Conservation (phyloP, 2,329 filamentous ascomycete genomes). For the Blastomyces gilchristii region DNA sequence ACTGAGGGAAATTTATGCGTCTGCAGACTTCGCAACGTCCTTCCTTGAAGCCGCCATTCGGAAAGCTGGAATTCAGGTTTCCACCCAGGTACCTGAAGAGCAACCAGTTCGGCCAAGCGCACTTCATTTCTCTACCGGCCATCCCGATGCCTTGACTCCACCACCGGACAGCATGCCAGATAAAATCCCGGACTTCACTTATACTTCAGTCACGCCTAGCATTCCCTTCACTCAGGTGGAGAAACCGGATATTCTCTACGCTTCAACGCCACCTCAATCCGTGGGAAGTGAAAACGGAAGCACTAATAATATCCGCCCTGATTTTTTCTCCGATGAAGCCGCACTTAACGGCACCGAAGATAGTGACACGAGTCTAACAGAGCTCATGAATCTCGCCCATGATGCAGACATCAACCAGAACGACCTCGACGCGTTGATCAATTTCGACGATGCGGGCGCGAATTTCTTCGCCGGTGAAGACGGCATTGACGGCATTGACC, state of each 20-base stretch:
- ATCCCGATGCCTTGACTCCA: conserved; percentile 29
- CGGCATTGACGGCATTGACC: conserved; percentile 11
- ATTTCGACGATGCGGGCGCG: conserved; percentile 34
- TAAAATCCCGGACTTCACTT: conserved; percentile 32
- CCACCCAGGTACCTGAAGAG: conserved; percentile 30
- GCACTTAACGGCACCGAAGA: background rate
- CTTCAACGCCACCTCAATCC: conserved; percentile 34
- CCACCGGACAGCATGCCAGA: conserved; percentile 33
- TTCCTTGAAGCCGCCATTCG: conserved; percentile 88
- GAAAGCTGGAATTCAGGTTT: conserved; percentile 70
- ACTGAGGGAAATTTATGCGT: conserved; percentile 78
- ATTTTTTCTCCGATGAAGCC: conserved; percentile 5
- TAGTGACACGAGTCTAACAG: conserved; percentile 30
- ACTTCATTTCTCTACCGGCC: conserved; percentile 14
- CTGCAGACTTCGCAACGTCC: conserved; percentile 89
- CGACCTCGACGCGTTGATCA: conserved; percentile 39
- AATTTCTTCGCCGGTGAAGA: conserved; percentile 29
- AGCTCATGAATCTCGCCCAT: conserved; percentile 36
- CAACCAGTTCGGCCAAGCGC: conserved; percentile 11
- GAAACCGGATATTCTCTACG: conserved; percentile 23
- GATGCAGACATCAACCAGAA: conserved; percentile 37
- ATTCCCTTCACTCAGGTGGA: conserved; percentile 15
- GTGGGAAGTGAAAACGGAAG: conserved; percentile 35
- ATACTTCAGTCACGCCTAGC: conserved; percentile 17
- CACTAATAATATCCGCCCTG: conserved; percentile 10